A percentile compares a stretch with the other conserved stretches of the same genome.
These are phyloP conservation scores for Cerioporus squamosus DNA, from an alignment of 1,284 basidiomycete species.

Conservation along the genomic window DNA sequence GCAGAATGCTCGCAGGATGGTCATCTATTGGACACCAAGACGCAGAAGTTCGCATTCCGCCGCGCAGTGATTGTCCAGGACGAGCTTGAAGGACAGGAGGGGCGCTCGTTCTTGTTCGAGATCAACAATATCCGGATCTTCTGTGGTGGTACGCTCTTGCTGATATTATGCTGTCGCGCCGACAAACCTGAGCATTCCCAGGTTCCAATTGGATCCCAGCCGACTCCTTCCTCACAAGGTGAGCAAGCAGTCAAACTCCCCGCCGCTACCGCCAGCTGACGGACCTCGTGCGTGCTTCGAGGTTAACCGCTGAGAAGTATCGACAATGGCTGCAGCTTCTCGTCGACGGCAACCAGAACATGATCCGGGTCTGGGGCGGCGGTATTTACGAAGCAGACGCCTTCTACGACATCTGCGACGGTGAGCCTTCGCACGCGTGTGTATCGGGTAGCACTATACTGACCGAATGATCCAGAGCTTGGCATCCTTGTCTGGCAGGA, in stretches of 20 bases:
- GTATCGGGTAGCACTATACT: not conserved
- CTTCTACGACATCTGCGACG: slow-evolving; percentile 84
- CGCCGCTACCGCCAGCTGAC: not conserved
- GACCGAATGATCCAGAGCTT: slow-evolving; percentile 44
- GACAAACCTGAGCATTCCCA: too few relatives aligned
- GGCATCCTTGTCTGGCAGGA: slow-evolving; percentile 87
- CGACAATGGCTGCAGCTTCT: slow-evolving; percentile 74
- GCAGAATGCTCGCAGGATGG: slow-evolving; percentile 43
- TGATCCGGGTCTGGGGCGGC: slow-evolving; percentile 86
- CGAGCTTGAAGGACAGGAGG: slow-evolving; percentile 70
- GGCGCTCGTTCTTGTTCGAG: slow-evolving; percentile 86
- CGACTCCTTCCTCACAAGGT: slow-evolving; percentile 86
- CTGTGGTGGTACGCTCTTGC: slow-evolving; percentile 63
- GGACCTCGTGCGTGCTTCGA: slow-evolving; percentile 14
- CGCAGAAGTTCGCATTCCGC: slow-evolving; percentile 75
- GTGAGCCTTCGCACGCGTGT: slow-evolving; percentile 39
- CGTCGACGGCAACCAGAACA: slow-evolving; percentile 83
- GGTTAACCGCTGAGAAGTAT: slow-evolving; percentile 56
- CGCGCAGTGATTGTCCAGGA: slow-evolving; percentile 78
- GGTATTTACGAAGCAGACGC: slow-evolving; percentile 79
- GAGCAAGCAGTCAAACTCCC: slow-evolving; percentile 13
- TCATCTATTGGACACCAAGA: slow-evolving; percentile 51
- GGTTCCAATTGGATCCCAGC: slow-evolving; percentile 95
- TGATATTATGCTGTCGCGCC: not conserved
- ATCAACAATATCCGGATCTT: slow-evolving; percentile 89